phyloP scores from a whole-genome alignment of 2,329 filamentous ascomycete genomes.

The Intubia oerlemansii region DNA sequence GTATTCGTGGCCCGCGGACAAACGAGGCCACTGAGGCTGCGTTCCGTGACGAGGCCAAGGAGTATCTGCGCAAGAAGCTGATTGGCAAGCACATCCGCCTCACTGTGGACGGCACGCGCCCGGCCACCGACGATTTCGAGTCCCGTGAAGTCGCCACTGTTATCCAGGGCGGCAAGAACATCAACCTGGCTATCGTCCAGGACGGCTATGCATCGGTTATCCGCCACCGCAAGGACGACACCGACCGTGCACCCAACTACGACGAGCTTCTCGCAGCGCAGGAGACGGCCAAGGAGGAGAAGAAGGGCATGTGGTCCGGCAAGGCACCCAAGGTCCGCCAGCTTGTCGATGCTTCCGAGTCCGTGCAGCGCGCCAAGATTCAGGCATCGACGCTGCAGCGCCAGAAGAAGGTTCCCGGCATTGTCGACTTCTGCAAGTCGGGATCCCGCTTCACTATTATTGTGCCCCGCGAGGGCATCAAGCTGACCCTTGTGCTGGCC shows the following conservation, averaged over 20 bases:
- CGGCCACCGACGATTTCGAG: slow-evolving; percentile 76
- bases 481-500: slow-evolving; percentile 83
- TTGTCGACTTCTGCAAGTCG: slow-evolving; percentile 97
- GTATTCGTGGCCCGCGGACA: slow-evolving; percentile 78
- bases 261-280: slow-evolving; percentile 70
- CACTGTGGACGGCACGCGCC: slow-evolving; percentile 73
- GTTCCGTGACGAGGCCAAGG: slow-evolving; percentile 85
- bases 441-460: slow-evolving; percentile 84
- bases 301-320: slow-evolving; percentile 86
- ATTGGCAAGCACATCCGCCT: slow-evolving; percentile 93
- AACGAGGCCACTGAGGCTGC: slow-evolving; percentile 72
- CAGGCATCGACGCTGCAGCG: slow-evolving; percentile 72
- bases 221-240: slow-evolving; percentile 83
- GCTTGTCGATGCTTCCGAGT: slow-evolving; percentile 81
- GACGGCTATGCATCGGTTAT: slow-evolving; percentile 88
- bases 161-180: slow-evolving; percentile 63
- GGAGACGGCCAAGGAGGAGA: slow-evolving; percentile 62
- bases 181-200: slow-evolving; percentile 70
- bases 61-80: slow-evolving; percentile 78
- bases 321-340: slow-evolving; percentile 64
- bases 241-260: slow-evolving; percentile 83
- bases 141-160: slow-evolving; percentile 89
- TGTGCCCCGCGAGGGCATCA: slow-evolving; percentile 79
- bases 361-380: slow-evolving; percentile 83
- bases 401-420: slow-evolving; percentile 76